Evolutionary conservation across 768 basidiomycete genomes (phyloP).

Genomic region (Boletus subcaerulescens): DNA sequence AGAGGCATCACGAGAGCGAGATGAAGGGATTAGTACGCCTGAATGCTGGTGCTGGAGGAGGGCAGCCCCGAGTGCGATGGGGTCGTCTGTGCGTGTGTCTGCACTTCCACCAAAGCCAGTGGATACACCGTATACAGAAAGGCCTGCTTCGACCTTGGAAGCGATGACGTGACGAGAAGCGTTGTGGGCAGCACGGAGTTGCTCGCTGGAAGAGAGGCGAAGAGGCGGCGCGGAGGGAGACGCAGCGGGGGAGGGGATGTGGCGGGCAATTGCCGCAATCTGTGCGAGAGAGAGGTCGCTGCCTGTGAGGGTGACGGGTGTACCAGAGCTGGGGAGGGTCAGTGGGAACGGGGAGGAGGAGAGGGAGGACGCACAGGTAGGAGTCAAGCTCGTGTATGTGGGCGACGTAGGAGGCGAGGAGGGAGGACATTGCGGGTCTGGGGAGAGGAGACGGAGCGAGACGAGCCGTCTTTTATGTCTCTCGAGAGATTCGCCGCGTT

Average conservation of each 20-base stretch:
- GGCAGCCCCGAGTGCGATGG: slow-evolving; percentile 71
- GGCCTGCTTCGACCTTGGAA: slow-evolving; percentile 61
- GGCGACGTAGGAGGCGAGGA: slow-evolving; percentile 57
- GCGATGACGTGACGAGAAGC: slow-evolving; percentile 63
- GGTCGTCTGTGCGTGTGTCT: slow-evolving; percentile 76
- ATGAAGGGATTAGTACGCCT: slow-evolving; percentile 64
- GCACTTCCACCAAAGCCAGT: slow-evolving; percentile 89
- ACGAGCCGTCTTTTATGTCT: slow-evolving; percentile 6
- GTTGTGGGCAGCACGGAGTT: slow-evolving; percentile 50
- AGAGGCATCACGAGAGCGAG: slow-evolving; percentile 18
- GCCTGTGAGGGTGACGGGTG: slow-evolving; percentile 63
- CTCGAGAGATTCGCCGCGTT: slow-evolving; percentile 20
- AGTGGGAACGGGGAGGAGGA: background rate
- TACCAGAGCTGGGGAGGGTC: slow-evolving; percentile 49
- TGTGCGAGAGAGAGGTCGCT: slow-evolving; percentile 71
- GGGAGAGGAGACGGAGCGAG: background rate
- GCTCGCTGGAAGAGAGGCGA: slow-evolving; percentile 18
- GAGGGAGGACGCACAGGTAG: slow-evolving; percentile 52
- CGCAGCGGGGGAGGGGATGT: slow-evolving; percentile 39
- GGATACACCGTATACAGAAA: slow-evolving; percentile 81
- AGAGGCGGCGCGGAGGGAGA: slow-evolving; percentile 29
- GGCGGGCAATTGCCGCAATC: slow-evolving; percentile 73
- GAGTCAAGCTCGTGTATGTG: slow-evolving; percentile 59
- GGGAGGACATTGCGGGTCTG: slow-evolving; percentile 16
- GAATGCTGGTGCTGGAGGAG: slow-evolving; percentile 82